Evolutionary conservation across 371 early-diverging fungal species (phyloP), one percentile per base, ranked within the genome.

Genomic region (Syncephalastrum sp.): DNA sequence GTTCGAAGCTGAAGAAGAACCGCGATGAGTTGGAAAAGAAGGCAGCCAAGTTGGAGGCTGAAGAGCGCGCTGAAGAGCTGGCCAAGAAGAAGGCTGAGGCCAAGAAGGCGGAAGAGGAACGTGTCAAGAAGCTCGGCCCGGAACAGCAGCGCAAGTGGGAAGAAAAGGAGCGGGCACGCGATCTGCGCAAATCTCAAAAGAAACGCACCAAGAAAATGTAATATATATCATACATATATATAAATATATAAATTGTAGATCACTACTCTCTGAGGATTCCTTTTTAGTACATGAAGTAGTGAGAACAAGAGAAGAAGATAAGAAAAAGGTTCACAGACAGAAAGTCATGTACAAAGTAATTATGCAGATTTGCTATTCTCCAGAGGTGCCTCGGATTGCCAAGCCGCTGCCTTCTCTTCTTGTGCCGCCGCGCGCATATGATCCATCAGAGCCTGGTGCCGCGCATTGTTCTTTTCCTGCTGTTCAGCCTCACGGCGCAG

Each of bases 121-220:
- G 84, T 47, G 76, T 90, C 41, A 69, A 75, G 53, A 85, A 85
- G 63, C 23, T 75, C 59, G 70, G 69, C 42, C 83, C 88, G 38
- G 82, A 85, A 48, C 85, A 87, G 65, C 87, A 86, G 65, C 84
- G 90, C 58, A 91, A 88, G 67, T 84, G 76, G 73, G 91, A 91
- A 53, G 91, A 90, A 75, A 86, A 85, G 70, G 84, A 88, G 52
- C 75, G 82, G 53, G 75, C 74, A 57, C 79, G 79, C 60, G 77
- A 77, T 60, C 46, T 80, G 58, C 86, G 86, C 75, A 86, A 83
- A 68, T 73, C 73, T 45, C 79, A 79, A 60, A 77, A 75, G 70
- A 88, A 82, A 72, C 72, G 73, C 43, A 70, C 63, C 45, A 73
- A 49, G 67, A 67, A 66, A 57, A 67, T 53, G 59, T 79, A 59